phyloP scores from a whole-genome alignment of 352 stramenopile species.

The Pythium apleroticum region DNA sequence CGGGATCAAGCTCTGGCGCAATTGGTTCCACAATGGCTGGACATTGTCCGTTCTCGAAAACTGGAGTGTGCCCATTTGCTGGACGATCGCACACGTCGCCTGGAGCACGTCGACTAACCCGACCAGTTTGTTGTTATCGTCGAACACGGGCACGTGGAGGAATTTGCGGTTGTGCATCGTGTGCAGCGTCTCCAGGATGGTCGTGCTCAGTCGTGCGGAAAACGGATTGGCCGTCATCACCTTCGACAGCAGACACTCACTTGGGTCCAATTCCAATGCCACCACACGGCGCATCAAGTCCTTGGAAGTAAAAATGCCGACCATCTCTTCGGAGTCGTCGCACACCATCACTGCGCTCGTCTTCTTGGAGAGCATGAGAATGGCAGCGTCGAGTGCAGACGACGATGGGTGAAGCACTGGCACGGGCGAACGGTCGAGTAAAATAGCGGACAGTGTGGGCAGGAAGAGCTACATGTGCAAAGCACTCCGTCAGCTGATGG shows the following conservation, averaged over 20 bases:
- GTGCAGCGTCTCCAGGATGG: constrained; percentile 96
- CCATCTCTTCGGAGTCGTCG: constrained; percentile 73
- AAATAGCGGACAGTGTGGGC: constrained; percentile 79
- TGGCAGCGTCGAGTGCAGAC: constrained; percentile 65
- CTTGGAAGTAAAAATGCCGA: constrained; percentile 98
- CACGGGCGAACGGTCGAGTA: constrained; percentile 57
- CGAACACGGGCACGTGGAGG: constrained; percentile 95
- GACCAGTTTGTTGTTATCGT: constrained; percentile 86
- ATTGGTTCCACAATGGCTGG: constrained; percentile 76
- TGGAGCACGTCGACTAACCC: constrained; percentile 97
- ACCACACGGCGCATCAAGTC: constrained; percentile 97
- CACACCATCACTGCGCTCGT: constrained; percentile 91
- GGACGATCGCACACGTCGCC: constrained; percentile 85
- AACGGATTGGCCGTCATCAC: constrained; percentile 97
- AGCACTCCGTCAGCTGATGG: constrained; percentile 1
- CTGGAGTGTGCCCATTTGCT: constrained; percentile 84
- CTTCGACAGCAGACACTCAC: constrained; percentile 71
- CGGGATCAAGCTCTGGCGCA: constrained; percentile 53
- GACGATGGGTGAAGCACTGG: constrained; percentile 52
- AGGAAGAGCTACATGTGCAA: constrained; percentile 61
- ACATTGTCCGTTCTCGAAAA: constrained; percentile 54
- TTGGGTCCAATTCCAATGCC: constrained; percentile 84
- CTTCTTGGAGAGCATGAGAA: constrained; percentile 81
- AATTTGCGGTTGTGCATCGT: constrained; percentile 98
- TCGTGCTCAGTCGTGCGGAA: constrained; percentile 90